A percentile compares a stretch with the other conserved stretches of the same genome.
Conservation (phyloP, 2,329 filamentous ascomycete species). For the Ceratocystis smalleyi region DNA sequence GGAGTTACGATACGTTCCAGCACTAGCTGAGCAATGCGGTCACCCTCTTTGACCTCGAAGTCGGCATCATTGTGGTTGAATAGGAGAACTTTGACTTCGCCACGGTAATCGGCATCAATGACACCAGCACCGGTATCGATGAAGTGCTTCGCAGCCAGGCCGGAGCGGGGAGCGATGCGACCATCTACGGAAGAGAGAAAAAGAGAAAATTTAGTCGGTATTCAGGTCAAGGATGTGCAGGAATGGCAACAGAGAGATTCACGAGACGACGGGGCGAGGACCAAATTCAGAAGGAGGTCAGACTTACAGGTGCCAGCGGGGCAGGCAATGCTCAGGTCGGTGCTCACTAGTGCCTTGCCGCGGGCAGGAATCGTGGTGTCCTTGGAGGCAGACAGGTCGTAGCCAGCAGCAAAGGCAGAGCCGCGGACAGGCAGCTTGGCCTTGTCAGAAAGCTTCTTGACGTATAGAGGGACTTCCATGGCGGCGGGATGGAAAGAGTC, state of each 20-base stretch:
- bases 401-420: slow-evolving; percentile 78
- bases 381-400: slow-evolving; percentile 75
- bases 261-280: neutral
- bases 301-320: slow-evolving; percentile 73
- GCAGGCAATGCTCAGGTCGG: slow-evolving; percentile 80
- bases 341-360: slow-evolving; percentile 76
- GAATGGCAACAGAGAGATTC: neutral
- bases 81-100: slow-evolving; percentile 81
- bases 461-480: slow-evolving; percentile 41
- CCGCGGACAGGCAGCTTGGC: slow-evolving; percentile 78
- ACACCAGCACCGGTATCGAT: slow-evolving; percentile 94
- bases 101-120: slow-evolving; percentile 94
- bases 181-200: slow-evolving; percentile 43
- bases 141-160: slow-evolving; percentile 81
- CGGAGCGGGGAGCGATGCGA: slow-evolving; percentile 77
- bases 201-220: neutral
- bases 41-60: slow-evolving; percentile 68
- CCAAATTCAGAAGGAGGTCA: neutral
- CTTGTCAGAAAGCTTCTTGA: slow-evolving; percentile 73
- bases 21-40: slow-evolving; percentile 85
- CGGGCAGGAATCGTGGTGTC: slow-evolving; percentile 62
- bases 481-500: neutral
- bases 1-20: slow-evolving; percentile 91
- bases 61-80: slow-evolving; percentile 82
- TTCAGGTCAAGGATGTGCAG: neutral